Evolutionary conservation across 495 filamentous ascomycete species (phyloP).

Genomic region (Podospora pseudocomata): DNA sequence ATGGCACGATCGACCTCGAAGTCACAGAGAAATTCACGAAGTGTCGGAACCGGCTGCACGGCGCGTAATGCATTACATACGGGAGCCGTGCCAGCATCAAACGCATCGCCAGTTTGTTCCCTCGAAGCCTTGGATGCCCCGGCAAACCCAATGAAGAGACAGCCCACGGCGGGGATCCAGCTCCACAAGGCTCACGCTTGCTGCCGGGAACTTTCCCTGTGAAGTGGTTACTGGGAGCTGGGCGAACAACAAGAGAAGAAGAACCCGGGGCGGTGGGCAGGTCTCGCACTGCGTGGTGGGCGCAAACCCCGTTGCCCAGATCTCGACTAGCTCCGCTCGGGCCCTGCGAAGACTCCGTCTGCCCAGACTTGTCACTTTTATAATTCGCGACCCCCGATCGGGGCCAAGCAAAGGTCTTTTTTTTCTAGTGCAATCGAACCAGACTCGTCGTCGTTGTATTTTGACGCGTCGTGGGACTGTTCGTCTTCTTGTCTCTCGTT

Average conservation of each 20-base stretch:
- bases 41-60: too few species aligned
- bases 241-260: too few species aligned
- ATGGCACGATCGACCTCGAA: too few species aligned
- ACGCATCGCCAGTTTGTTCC: background rate
- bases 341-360: conserved; percentile 22
- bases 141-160: background rate
- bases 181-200: background rate
- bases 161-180: background rate
- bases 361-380: conserved; percentile 12
- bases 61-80: too few species aligned
- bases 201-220: conserved; percentile 5
- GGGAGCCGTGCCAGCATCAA: background rate
- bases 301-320: conserved; percentile 2
- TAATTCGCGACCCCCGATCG: conserved; percentile 1
- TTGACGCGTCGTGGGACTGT: background rate
- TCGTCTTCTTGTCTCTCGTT: conserved; percentile 20
- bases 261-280: conserved; percentile 11
- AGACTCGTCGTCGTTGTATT: background rate
- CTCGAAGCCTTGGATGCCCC: too few species aligned
- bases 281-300: background rate
- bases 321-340: conserved; percentile 18
- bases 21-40: too few species aligned
- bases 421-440: conserved; percentile 6
- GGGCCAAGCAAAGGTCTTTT: background rate
- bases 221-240: background rate